phyloP scores from a whole-genome alignment of 2,329 filamentous ascomycete genomes.

The Penicillium sp. region DNA sequence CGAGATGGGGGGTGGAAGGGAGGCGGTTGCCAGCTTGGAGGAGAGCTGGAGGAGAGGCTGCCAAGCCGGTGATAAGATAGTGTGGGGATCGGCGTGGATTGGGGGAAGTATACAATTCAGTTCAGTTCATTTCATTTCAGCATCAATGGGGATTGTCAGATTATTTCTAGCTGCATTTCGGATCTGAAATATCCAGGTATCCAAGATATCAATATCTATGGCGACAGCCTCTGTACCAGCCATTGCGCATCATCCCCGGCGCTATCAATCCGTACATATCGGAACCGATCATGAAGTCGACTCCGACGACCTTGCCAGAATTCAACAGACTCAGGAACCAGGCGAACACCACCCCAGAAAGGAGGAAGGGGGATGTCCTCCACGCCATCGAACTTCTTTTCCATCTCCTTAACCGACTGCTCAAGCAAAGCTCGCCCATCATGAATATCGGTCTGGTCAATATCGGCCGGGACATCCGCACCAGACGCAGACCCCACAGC shows the following conservation, averaged over 20 bases:
- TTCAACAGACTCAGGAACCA: slow-evolving; percentile 85
- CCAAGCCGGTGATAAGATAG: slow-evolving; percentile 13
- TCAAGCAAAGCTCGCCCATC: slow-evolving; percentile 77
- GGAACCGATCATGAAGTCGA: slow-evolving; percentile 90
- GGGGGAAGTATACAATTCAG: not conserved
- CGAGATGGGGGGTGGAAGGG: slow-evolving; percentile 4
- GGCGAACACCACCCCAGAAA: slow-evolving; percentile 90
- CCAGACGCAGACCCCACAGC: slow-evolving; percentile 13
- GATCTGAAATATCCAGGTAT: not conserved
- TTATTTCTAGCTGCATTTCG: not conserved
- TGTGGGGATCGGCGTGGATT: not conserved
- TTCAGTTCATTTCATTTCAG: too few relatives aligned
- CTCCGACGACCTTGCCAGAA: slow-evolving; percentile 95
- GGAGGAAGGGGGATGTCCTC: slow-evolving; percentile 87
- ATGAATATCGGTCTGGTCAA: slow-evolving; percentile 50
- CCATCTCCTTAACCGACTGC: slow-evolving; percentile 74
- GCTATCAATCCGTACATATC: slow-evolving; percentile 74
- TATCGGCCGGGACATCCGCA: slow-evolving; percentile 30
- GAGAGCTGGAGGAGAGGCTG: not conserved
- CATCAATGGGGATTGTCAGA: not conserved
- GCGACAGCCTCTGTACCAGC: slow-evolving; percentile 46
- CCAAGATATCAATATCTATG: too few relatives aligned
- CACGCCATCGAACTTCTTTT: slow-evolving; percentile 72
- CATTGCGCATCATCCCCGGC: slow-evolving; percentile 51
- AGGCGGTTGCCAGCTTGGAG: not conserved